phyloP scores from a whole-genome alignment of 345 rosid species.

The Eucalyptus regnans region DNA sequence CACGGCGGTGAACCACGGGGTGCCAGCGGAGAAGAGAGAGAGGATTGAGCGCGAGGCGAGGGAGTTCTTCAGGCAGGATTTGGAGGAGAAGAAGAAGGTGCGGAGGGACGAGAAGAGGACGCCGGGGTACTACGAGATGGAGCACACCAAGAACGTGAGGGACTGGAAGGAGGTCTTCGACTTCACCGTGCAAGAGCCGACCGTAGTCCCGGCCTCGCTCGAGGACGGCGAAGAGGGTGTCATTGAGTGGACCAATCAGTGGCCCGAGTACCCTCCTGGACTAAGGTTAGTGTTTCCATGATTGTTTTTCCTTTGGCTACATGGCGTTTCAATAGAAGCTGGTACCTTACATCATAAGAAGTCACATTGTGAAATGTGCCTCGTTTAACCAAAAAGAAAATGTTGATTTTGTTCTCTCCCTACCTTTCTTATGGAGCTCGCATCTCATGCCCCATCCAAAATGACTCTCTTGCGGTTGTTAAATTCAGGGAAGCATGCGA shows the following conservation, averaged over 20 bases:
- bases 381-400: too few relatives aligned
- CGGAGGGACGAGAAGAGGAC: slow-evolving; percentile 36
- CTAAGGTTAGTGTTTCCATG: slow-evolving; percentile 15
- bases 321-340: neutral
- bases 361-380: neutral
- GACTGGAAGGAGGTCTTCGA: slow-evolving; percentile 71
- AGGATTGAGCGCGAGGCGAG: slow-evolving; percentile 11
- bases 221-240: slow-evolving; percentile 13
- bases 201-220: slow-evolving; percentile 33
- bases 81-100: slow-evolving; percentile 38
- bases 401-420: too few relatives aligned
- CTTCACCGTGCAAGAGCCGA: slow-evolving; percentile 28
- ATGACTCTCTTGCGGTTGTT: neutral
- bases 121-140: slow-evolving; percentile 47
- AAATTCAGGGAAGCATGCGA: slow-evolving; percentile 27
- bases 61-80: slow-evolving; percentile 30
- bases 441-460: neutral
- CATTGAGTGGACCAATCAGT: slow-evolving; percentile 24
- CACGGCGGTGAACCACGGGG: slow-evolving; percentile 16
- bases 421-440: neutral
- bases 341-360: neutral
- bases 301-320: neutral
- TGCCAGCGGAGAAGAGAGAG: slow-evolving; percentile 9
- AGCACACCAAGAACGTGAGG: slow-evolving; percentile 58
- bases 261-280: slow-evolving; percentile 42